phyloP scores from a whole-genome alignment of 1,139 yeast genomes.

The Blastobotrys arbuscula region DNA sequence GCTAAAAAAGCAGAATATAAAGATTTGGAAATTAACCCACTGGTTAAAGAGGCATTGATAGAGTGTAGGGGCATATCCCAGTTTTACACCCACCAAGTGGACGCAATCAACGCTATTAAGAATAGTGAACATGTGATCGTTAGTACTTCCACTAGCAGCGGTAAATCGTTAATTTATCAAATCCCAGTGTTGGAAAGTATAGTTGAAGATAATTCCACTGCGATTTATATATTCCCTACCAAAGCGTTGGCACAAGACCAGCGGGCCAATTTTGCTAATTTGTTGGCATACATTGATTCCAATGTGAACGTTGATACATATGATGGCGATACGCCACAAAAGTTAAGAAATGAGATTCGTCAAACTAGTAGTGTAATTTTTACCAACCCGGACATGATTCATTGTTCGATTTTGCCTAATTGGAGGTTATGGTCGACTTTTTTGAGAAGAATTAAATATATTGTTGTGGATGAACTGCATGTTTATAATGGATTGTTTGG shows the following conservation, averaged over 20 bases:
- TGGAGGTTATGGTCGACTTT: slow-evolving; percentile 58
- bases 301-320: slow-evolving; percentile 62
- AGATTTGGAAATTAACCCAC: slow-evolving; percentile 34
- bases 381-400: slow-evolving; percentile 93
- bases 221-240: slow-evolving; percentile 89
- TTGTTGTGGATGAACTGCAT: slow-evolving; percentile 85
- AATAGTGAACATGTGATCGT: slow-evolving; percentile 65
- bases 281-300: slow-evolving; percentile 33
- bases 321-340: slow-evolving; percentile 84
- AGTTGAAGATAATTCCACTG: slow-evolving; percentile 47
- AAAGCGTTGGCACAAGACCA: slow-evolving; percentile 98
- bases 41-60: slow-evolving; percentile 45
- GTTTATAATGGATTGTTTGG: slow-evolving; percentile 90
- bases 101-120: slow-evolving; percentile 56
- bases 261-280: slow-evolving; percentile 61
- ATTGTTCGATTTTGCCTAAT: slow-evolving; percentile 70
- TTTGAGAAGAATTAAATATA: slow-evolving; percentile 54
- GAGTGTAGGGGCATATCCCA: slow-evolving; percentile 40
- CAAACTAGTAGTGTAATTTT: slow-evolving; percentile 70
- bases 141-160: slow-evolving; percentile 92
- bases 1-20: slow-evolving; percentile 44
- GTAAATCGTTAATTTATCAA: slow-evolving; percentile 88
- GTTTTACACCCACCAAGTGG: slow-evolving; percentile 76
- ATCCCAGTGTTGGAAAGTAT: slow-evolving; percentile 63
- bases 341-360: slow-evolving; percentile 49